Base-by-base conservation (phyloP, 257 asterid genomes). In the Nicotiana undulata region DNA sequence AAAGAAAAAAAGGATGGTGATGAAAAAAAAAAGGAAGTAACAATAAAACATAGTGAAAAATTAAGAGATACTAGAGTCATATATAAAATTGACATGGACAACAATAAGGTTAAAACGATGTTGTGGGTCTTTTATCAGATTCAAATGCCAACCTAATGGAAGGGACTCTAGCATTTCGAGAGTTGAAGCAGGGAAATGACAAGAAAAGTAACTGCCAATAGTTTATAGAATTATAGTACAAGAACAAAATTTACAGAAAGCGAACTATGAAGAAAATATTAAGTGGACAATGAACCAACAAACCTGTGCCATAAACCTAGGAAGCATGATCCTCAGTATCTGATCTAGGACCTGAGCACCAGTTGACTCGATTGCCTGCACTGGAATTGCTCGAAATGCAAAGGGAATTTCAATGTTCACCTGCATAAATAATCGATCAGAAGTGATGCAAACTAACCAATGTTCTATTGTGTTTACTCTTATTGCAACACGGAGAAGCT, bases 251-350 rank as follows among this genome's bases (percentile, higher is more conserved):
- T 15, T 13, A 46, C 59, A 44, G 59, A 70, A 70, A 70, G 32
- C 6, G 0, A 12, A 46, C 59, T 44, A 55, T 22, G 37, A 70
- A 70, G 20, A 40, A 5, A n/a, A 22, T 20, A 7, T 15, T 22
- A 44, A 72, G 44, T n/a, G 17, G 59, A 6, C n/a, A 26, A 60
- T n/a, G 46, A 65, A 53, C 18, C 46, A 13, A 79, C 86, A 77
- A 55, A 91, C 98, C 98, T 96, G 98, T 11, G 94, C 82, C 99
- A 96, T 88, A 85, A 94, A 96, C 70, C 97, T 92, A 16, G 97
- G 98, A 89, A 96, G 98, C 98, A 92, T 94, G 87, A 94, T 90
- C 85, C 85, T 90, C 70, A 96, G 84, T 85, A 94, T 87, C 92
- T 89, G 96, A 63, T 88, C 94, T 22, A 96, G 88, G 85, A 94